A percentile compares a stretch with the other conserved stretches of the same genome.
Evolutionary conservation across 1,284 basidiomycete species (phyloP).

Genomic region (Afroboletus lepidellus): DNA sequence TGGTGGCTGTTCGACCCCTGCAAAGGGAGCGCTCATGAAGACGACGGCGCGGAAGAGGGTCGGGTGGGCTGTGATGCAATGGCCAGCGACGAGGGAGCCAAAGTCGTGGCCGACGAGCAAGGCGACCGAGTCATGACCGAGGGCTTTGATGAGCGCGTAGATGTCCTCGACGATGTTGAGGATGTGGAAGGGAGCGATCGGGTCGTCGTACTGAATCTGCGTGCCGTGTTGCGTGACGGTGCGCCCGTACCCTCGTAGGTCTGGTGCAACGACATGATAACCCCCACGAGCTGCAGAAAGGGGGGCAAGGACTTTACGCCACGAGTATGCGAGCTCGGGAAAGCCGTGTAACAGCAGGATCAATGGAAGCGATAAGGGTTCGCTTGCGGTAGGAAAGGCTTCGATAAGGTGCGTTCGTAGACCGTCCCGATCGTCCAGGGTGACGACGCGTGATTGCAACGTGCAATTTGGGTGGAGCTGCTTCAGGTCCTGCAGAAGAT

Average conservation of each 20-base stretch:
- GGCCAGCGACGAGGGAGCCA: slow-evolving; percentile 52
- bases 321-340: slow-evolving; percentile 63
- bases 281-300: slow-evolving; percentile 42
- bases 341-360: slow-evolving; percentile 65
- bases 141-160: slow-evolving; percentile 47
- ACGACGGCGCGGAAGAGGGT: slow-evolving; percentile 56
- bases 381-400: slow-evolving; percentile 36
- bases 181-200: slow-evolving; percentile 48
- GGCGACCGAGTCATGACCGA: slow-evolving; percentile 47
- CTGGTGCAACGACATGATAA: slow-evolving; percentile 53
- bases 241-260: slow-evolving; percentile 51
- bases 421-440: slow-evolving; percentile 35
- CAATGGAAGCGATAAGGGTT: slow-evolving; percentile 38
- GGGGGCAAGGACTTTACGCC: slow-evolving; percentile 55
- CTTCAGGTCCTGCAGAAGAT: slow-evolving; percentile 3
- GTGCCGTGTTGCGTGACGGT: slow-evolving; percentile 27
- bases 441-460: slow-evolving; percentile 19
- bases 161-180: slow-evolving; percentile 53
- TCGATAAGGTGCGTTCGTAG: slow-evolving; percentile 55
- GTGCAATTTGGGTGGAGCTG: slow-evolving; percentile 11
- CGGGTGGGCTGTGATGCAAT: slow-evolving; percentile 52
- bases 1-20: slow-evolving; percentile 32
- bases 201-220: slow-evolving; percentile 44
- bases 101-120: slow-evolving; percentile 61
- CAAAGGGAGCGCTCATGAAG: slow-evolving; percentile 58